These are phyloP conservation scores for Diaporthe citri DNA, from an alignment of 2,329 filamentous ascomycete species.

Conservation along the genomic window DNA sequence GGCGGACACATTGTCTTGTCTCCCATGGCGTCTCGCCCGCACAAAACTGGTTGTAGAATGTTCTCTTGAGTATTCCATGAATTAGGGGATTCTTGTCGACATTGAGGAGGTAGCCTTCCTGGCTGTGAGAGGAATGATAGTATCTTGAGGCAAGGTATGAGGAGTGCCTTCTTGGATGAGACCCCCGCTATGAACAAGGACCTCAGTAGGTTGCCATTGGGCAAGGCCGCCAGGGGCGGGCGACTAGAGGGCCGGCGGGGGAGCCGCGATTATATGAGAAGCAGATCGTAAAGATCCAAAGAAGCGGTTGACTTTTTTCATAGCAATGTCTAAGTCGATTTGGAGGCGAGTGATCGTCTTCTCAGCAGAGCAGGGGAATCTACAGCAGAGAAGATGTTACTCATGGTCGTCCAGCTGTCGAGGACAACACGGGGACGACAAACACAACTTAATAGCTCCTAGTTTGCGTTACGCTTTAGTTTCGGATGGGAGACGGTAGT, in stretches of 20 bases:
- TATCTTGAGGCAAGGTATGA: conserved; percentile 52
- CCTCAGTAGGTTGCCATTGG: conserved; percentile 52
- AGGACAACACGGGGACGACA: neutral
- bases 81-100: conserved; percentile 65
- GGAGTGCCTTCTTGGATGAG: conserved; percentile 58
- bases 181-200: conserved; percentile 59
- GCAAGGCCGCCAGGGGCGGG: conserved; percentile 42
- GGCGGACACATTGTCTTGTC: conserved; percentile 56
- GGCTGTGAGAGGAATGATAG: conserved; percentile 55
- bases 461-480: conserved; percentile 16
- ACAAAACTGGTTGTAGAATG: conserved; percentile 69
- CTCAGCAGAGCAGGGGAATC: neutral
- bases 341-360: neutral
- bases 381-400: neutral
- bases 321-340: conserved; percentile 11
- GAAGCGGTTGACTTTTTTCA: conserved; percentile 28
- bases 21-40: conserved; percentile 59
- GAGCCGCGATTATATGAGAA: neutral
- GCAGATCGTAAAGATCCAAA: conserved; percentile 31
- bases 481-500: conserved; percentile 12
- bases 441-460: conserved; percentile 20
- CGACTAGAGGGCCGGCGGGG: conserved; percentile 12
- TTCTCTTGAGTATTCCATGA: conserved; percentile 60
- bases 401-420: neutral
- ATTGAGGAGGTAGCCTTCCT: conserved; percentile 51